Evolutionary conservation across 176 grass and related monocot species (phyloP), one percentile per base, ranked within the genome.

Genomic region (Ensete ventricosum): DNA sequence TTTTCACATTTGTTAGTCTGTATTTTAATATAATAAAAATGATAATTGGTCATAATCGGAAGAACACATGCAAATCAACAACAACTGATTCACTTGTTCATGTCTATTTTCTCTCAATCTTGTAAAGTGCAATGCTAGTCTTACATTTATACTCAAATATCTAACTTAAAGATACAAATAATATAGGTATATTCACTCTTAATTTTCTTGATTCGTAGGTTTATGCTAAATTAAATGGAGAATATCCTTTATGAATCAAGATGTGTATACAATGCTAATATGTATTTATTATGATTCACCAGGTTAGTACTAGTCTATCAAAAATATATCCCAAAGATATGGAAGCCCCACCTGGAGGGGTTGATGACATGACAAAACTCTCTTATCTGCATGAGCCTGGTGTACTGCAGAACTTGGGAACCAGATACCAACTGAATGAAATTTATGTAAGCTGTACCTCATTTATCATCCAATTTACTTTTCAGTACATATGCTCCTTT

Each of bases 341-440:
- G 80, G 95, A 99, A 81, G 95, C 90, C 62, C 86, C 95, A 69
- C 84, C 90, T 5, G 95, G 90, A 71, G 95, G 90, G 82, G 90
- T 99, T 73, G 95, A 99, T 87, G 95, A 99, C 71, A 99, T 99
- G 95, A 99, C 95, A 8, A 99, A 99, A 34, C 88, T 99, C 26
- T 99, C 95, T 26, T 99, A 99, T 74, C 87, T 99, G 64, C 95
- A 99, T 64, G 95, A 99, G 78, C 95, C 90, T 81, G 95, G 95
- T 82, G 90, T 99, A 65, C 67, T 99, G 49, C 84, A 91, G 84
- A 99, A 99, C 85, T 81, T 99, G 76, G 66, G 86, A 8, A 84
- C 77, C 13, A 91, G 95, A 99, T 99, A 94, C 54, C 88, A 94
- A 72, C 90, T 99, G n/a, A 99, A 94, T 83, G 95, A 99, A 89